Evolutionary conservation across 805 yeast genomes (phyloP).

Genomic region (Candida berthetii): DNA sequence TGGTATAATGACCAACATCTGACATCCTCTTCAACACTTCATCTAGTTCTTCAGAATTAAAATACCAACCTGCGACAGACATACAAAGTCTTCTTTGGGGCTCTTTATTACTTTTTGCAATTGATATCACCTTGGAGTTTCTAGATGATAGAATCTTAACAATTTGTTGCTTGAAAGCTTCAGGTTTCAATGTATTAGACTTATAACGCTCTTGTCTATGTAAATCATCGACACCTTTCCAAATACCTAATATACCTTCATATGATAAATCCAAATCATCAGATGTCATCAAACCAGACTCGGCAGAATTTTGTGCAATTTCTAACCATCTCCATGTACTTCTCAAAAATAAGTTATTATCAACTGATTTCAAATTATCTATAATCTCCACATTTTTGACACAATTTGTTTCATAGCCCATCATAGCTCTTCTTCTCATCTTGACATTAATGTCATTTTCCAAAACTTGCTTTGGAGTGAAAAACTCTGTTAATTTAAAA

Average conservation of each 20-base stretch:
- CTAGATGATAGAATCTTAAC: conserved; percentile 28
- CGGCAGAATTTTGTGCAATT: conserved; percentile 59
- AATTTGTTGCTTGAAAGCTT: conserved; percentile 15
- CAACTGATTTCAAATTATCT: conserved; percentile 45
- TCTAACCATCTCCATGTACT: conserved; percentile 92
- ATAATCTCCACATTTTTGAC: conserved; percentile 54
- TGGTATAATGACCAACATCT: conserved; percentile 56
- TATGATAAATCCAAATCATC: conserved; percentile 75
- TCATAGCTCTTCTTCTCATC: conserved; percentile 63
- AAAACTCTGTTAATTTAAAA: conserved; percentile 17
- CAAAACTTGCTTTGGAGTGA: conserved; percentile 38
- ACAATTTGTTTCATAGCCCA: conserved; percentile 70
- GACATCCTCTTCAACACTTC: conserved; percentile 54
- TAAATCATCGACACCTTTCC: conserved; percentile 67
- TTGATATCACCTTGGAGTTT: conserved; percentile 15
- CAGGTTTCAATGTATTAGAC: conserved; percentile 13
- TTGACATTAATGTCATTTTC: conserved; percentile 68
- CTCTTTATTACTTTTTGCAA: conserved; percentile 42
- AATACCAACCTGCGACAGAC: conserved; percentile 87
- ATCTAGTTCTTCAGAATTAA: conserved; percentile 70
- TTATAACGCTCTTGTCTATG: conserved; percentile 41
- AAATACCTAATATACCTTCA: conserved; percentile 84
- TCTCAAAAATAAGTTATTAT: conserved; percentile 48
- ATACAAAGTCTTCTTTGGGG: conserved; percentile 73
- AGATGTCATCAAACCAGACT: conserved; percentile 60